Percentiles rank a stretch among this genome's conserved stretches.
Conservation (phyloP, 495 filamentous ascomycete species). For the Copromyces sp. region DNA sequence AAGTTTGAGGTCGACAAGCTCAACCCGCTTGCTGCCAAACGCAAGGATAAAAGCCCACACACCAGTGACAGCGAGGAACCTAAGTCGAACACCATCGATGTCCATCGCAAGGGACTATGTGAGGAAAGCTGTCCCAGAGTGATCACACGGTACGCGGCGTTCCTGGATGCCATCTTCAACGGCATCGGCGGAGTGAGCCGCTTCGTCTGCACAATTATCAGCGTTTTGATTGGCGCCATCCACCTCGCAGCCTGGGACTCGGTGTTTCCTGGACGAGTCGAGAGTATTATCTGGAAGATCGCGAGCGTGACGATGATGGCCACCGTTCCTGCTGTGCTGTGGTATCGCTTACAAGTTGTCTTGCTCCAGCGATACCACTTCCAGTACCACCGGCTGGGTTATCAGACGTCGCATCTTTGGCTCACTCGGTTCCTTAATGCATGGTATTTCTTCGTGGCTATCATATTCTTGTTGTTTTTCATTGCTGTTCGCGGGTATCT, state of each 20-base stretch:
- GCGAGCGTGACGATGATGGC: neutral
- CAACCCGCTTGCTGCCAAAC: neutral
- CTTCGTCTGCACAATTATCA: neutral
- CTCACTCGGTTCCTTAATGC: neutral
- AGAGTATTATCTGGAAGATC: neutral
- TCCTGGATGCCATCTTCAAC: neutral
- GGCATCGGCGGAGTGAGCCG: neutral
- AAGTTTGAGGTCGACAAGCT: neutral
- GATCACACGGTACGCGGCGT: neutral
- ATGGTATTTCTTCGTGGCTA: neutral
- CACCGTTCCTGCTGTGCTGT: neutral
- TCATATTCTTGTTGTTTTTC: neutral
- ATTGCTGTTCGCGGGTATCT: neutral
- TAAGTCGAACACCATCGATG: neutral
- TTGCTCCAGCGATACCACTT: neutral
- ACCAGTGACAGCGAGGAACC: neutral
- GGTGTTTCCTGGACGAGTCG: neutral
- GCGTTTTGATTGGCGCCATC: neutral
- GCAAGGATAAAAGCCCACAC: neutral
- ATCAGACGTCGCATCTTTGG: neutral
- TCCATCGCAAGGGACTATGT: neutral
- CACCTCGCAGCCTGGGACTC: neutral
- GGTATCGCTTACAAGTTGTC: neutral
- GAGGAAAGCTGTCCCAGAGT: neutral
- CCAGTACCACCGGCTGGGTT: neutral